Conservation (phyloP, 192 early-diverging fungal species). For the Backusella parvicylindrica region DNA sequence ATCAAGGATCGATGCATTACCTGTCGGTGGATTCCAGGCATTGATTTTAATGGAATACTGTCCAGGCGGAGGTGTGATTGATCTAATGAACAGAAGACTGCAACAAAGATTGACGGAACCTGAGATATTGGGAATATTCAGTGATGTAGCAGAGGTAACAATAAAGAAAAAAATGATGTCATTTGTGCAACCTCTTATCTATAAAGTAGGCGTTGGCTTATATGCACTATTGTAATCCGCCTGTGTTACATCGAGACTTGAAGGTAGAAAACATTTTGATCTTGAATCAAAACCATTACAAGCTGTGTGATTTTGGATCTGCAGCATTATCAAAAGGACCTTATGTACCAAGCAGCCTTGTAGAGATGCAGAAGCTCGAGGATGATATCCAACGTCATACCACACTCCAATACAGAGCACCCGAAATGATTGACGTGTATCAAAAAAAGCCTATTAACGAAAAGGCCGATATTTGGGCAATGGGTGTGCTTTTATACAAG, state of each 20-base stretch:
- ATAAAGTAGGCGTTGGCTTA: conserved; percentile 74
- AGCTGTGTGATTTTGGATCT: conserved; percentile 97
- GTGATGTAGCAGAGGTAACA: conserved; percentile 66
- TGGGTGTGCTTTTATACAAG: conserved; percentile 96
- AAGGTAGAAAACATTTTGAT: conserved; percentile 86
- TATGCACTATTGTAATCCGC: conserved; percentile 84
- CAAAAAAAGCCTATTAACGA: conserved; percentile 78
- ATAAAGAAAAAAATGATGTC: background rate
- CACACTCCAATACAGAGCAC: conserved; percentile 93
- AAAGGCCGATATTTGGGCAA: conserved; percentile 71
- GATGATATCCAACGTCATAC: conserved; percentile 90
- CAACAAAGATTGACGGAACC: conserved; percentile 70
- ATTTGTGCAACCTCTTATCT: background rate
- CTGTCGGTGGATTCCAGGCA: conserved; percentile 65
- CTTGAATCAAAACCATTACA: conserved; percentile 58
- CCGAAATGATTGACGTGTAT: conserved; percentile 94
- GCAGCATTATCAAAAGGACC: conserved; percentile 56
- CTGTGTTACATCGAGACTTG: conserved; percentile 84
- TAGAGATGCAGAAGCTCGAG: conserved; percentile 74
- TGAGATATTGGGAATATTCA: conserved; percentile 90
- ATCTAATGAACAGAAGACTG: conserved; percentile 83
- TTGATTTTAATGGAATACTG: conserved; percentile 95
- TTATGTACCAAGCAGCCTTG: conserved; percentile 53
- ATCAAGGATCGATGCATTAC: conserved; percentile 53
- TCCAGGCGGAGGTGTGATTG: conserved; percentile 70